Evolutionary conservation across 1,284 basidiomycete genomes (phyloP).

Genomic region (Fomitiporia mediterranea): DNA sequence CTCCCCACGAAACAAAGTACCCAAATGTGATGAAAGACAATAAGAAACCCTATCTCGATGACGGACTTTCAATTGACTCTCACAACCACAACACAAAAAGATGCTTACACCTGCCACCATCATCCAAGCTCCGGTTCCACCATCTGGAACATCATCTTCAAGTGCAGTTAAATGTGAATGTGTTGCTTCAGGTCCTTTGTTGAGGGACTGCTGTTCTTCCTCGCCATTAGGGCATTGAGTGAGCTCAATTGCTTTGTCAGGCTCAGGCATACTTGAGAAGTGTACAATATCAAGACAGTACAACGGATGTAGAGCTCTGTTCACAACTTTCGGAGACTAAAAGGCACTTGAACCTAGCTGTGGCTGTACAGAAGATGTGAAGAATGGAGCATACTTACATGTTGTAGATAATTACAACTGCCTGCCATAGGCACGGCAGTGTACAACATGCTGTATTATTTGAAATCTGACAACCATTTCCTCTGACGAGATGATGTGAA

Average conservation of each 20-base stretch:
- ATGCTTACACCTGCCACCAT: slow-evolving; percentile 34
- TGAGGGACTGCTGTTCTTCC: not conserved
- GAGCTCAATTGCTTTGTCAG: not conserved
- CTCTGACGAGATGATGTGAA: too few species aligned
- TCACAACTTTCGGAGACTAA: too few species aligned
- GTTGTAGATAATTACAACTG: too few species aligned
- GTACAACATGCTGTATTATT: too few species aligned
- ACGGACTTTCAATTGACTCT: not conserved
- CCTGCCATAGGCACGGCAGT: too few species aligned
- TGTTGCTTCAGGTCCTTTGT: not conserved
- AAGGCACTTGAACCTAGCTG: too few species aligned
- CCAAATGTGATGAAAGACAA: slow-evolving; percentile 29
- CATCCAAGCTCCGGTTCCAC: slow-evolving; percentile 38
- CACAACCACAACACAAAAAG: not conserved
- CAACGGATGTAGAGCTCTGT: too few species aligned
- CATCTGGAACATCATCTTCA: slow-evolving; percentile 30
- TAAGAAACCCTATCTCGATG: slow-evolving; percentile 10
- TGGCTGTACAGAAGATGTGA: too few species aligned
- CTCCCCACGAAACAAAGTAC: slow-evolving; percentile 40
- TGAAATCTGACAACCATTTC: too few species aligned
- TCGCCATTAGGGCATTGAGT: not conserved
- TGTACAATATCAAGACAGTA: too few species aligned
- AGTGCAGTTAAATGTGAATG: not conserved
- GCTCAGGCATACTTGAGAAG: too few species aligned
- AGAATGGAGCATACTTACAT: too few species aligned